These are phyloP conservation scores for Prunus armeniaca DNA, from an alignment of 306 rosid genomes.

Conservation along the genomic window DNA sequence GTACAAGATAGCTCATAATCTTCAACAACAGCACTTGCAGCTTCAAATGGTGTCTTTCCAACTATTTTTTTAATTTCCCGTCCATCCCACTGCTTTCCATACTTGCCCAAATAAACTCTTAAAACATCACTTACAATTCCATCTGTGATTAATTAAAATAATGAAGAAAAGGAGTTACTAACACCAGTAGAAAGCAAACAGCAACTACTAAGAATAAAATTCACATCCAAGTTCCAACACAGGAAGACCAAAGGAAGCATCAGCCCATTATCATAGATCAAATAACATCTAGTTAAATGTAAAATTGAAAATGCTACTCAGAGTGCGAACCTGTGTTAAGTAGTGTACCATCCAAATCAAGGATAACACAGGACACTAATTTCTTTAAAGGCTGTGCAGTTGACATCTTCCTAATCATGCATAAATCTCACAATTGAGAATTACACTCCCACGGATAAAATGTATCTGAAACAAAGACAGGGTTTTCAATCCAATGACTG, in stretches of 20 bases:
- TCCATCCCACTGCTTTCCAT: conserved; percentile 91
- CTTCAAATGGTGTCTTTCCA: conserved; percentile 74
- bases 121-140: conserved; percentile 62
- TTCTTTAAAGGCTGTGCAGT: conserved; percentile 39
- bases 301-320: neutral
- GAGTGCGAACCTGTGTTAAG: conserved; percentile 59
- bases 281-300: neutral
- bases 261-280: neutral
- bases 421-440: conserved; percentile 5
- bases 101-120: conserved; percentile 48
- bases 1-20: conserved; percentile 83
- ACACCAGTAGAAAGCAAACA: conserved; percentile 16
- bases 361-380: conserved; percentile 55
- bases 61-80: conserved; percentile 59
- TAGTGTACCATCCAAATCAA: conserved; percentile 94
- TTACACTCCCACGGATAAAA: conserved; percentile 7
- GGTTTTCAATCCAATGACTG: neutral
- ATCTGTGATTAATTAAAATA: conserved; percentile 39
- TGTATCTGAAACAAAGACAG: neutral
- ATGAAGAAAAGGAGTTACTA: neutral
- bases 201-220: neutral
- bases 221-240: neutral
- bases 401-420: conserved; percentile 41
- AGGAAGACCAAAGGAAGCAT: conserved; percentile 1
- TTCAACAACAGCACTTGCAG: conserved; percentile 60